Percentiles rank a stretch among this genome's conserved stretches.
Evolutionary conservation across 2,329 filamentous ascomycete species (phyloP).

Genomic region (Stagonosporopsis vannaccii): DNA sequence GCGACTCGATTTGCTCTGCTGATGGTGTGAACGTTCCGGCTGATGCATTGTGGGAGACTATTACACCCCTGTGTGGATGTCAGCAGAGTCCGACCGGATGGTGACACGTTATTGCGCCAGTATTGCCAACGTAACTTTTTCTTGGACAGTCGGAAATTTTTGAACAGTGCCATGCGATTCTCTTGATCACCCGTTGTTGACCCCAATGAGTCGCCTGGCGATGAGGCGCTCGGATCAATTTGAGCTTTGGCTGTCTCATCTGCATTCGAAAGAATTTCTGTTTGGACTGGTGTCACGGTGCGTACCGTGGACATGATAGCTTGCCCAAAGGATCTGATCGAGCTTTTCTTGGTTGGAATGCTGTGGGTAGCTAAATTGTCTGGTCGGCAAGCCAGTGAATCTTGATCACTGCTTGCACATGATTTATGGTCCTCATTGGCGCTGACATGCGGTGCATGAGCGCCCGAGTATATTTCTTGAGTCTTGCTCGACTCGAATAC

Average conservation of each 20-base stretch:
- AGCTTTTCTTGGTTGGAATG: conserved; percentile 34
- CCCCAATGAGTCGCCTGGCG: conserved; percentile 9
- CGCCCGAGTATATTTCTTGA: conserved; percentile 21
- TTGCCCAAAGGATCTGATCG: conserved; percentile 37
- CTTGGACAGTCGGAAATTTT: neutral
- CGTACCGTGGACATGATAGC: conserved; percentile 48
- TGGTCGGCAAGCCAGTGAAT: conserved; percentile 19
- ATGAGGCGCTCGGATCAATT: conserved; percentile 9
- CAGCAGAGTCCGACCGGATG: neutral
- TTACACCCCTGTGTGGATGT: neutral
- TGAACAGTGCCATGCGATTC: neutral
- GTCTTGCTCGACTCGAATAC: conserved; percentile 36
- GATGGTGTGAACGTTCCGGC: conserved; percentile 37
- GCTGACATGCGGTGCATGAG: conserved; percentile 23
- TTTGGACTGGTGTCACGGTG: conserved; percentile 43
- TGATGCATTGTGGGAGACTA: neutral
- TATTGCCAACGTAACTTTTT: conserved; percentile 6
- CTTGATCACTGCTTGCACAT: conserved; percentile 20
- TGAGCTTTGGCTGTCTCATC: conserved; percentile 16
- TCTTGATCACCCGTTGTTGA: neutral
- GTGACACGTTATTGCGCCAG: too few species aligned
- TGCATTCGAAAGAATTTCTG: conserved; percentile 15
- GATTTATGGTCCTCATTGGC: conserved; percentile 16
- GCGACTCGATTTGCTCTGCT: conserved; percentile 48
- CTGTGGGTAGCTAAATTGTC: conserved; percentile 20